Conservation (phyloP, 192 early-diverging fungal genomes). For the Coemansia furcata region DNA sequence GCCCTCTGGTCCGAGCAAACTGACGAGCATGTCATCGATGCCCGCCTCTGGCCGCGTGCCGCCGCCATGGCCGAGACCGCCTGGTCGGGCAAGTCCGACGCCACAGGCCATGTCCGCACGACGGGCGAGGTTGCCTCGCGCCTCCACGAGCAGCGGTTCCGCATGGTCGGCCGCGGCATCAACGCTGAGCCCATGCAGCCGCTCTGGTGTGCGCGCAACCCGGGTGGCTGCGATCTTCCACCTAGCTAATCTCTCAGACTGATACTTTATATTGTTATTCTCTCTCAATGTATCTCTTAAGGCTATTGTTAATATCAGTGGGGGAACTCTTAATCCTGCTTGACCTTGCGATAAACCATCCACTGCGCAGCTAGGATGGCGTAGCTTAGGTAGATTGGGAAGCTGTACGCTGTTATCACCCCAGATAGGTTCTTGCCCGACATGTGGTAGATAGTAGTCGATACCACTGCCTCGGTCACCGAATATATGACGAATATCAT, state of each 20-base stretch:
- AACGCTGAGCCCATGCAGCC: constrained; percentile 71
- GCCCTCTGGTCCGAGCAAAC: constrained; percentile 71
- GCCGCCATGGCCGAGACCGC: constrained; percentile 64
- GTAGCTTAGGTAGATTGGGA: background rate
- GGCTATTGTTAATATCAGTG: too few relatives aligned
- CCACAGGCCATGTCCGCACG: constrained; percentile 52
- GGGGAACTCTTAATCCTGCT: background rate
- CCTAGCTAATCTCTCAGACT: background rate
- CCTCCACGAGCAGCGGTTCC: constrained; percentile 70
- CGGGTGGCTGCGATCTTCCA: constrained; percentile 51
- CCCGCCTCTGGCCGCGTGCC: constrained; percentile 68
- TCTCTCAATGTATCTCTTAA: background rate
- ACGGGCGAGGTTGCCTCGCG: constrained; percentile 61
- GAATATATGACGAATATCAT: background rate
- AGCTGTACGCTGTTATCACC: background rate
- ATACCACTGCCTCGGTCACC: background rate
- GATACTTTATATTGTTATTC: background rate
- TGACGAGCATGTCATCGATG: constrained; percentile 59
- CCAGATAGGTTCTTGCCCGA: background rate
- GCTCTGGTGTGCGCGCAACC: constrained; percentile 68
- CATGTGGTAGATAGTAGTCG: background rate
- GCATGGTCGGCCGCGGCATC: constrained; percentile 67
- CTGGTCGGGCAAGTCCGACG: constrained; percentile 67
- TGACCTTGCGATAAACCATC: background rate
- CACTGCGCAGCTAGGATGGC: background rate